Percentiles rank a stretch among this genome's conserved stretches.
Evolutionary conservation across 768 basidiomycete genomes (phyloP).

Genomic region (Gloeopeniophorella convolvens): DNA sequence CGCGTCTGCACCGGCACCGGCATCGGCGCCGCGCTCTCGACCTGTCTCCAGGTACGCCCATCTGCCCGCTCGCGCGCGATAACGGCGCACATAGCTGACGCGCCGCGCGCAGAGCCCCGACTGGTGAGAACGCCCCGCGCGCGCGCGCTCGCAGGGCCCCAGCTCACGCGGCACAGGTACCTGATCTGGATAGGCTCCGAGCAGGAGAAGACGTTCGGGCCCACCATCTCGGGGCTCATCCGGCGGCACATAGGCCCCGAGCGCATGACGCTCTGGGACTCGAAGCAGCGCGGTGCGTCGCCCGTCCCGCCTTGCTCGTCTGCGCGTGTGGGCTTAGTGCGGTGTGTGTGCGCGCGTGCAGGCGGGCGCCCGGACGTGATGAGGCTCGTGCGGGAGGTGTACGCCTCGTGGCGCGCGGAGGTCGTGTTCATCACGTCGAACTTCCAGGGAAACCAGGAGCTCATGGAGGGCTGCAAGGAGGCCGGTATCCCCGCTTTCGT

Average conservation of each 20-base stretch:
- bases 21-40: conserved; percentile 72
- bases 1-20: conserved; percentile 81
- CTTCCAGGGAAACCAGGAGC: conserved; percentile 68
- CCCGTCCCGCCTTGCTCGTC: background rate
- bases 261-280: conserved; percentile 72
- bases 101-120: conserved; percentile 62
- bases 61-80: too few relatives aligned
- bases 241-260: conserved; percentile 66
- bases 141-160: background rate
- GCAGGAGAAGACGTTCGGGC: conserved; percentile 80
- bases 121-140: conserved; percentile 42
- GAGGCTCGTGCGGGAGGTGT: conserved; percentile 66
- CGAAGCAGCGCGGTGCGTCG: conserved; percentile 41
- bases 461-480: conserved; percentile 72
- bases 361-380: conserved; percentile 74
- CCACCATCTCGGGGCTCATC: conserved; percentile 70
- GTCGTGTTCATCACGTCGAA: conserved; percentile 86
- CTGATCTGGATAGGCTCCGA: conserved; percentile 84
- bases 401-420: conserved; percentile 66
- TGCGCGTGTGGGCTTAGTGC: background rate
- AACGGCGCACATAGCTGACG: background rate
- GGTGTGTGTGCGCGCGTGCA: background rate
- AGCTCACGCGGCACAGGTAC: conserved; percentile 40
- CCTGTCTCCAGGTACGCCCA: conserved; percentile 27
- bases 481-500: conserved; percentile 50